phyloP scores from a whole-genome alignment of 345 rosid species.

The Aquilaria yunnanensis region DNA sequence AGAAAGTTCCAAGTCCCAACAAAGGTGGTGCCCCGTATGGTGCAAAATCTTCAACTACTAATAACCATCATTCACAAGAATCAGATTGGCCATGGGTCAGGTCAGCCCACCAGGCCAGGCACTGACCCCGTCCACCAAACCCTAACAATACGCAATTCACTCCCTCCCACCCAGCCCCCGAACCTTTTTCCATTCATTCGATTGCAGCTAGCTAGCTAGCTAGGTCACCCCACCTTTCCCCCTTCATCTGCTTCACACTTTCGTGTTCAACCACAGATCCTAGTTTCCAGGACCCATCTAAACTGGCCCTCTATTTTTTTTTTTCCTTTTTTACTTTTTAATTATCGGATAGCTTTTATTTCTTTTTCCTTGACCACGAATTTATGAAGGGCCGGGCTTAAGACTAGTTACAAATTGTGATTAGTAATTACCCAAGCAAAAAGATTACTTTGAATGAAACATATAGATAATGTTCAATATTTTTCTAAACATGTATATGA shows the following conservation, averaged over 20 bases:
- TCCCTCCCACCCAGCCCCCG: constrained; percentile 1
- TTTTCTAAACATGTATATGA: no score
- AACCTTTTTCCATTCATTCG: no score
- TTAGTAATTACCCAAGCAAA: no score
- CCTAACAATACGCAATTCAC: constrained; percentile 44
- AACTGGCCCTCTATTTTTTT: no score
- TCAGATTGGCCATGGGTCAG: not conserved
- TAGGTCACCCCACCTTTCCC: constrained; percentile 25
- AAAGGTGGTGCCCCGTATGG: no score
- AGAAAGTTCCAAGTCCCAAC: not conserved
- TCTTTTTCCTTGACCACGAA: no score
- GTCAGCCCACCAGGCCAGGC: constrained; percentile 10
- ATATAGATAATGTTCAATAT: no score
- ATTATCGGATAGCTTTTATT: no score
- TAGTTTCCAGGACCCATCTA: constrained; percentile 18
- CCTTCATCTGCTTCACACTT: constrained; percentile 26
- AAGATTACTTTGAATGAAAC: no score
- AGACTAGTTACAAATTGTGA: no score
- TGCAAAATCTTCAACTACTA: not conserved
- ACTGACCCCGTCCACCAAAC: constrained; percentile 28
- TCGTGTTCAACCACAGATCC: constrained; percentile 38
- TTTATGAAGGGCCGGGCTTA: no score
- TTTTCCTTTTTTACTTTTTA: no score
- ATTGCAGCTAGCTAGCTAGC: not conserved
- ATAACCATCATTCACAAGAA: not conserved